A percentile compares a stretch with the other conserved stretches of the same genome.
phyloP scores from a whole-genome alignment of 768 basidiomycete species.

The Suillus sp. region DNA sequence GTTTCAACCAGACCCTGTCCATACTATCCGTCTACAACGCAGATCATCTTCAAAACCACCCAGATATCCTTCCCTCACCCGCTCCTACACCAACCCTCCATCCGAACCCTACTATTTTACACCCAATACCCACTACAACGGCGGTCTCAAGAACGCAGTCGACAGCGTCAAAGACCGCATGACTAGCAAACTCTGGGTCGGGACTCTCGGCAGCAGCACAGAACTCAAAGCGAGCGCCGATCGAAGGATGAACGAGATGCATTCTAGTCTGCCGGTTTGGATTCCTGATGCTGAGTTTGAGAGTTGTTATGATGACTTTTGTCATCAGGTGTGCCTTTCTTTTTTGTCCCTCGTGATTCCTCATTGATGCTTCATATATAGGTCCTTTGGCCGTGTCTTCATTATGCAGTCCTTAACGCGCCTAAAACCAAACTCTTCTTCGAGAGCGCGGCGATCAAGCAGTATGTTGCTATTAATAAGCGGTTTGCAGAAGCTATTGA shows the following conservation, averaged over 20 bases:
- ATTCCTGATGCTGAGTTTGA: slow-evolving; percentile 79
- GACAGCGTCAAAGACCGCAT: slow-evolving; percentile 63
- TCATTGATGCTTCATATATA: slow-evolving; percentile 14
- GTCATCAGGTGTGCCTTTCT: slow-evolving; percentile 64
- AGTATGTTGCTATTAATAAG: slow-evolving; percentile 88
- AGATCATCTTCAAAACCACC: slow-evolving; percentile 50
- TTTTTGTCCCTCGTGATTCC: slow-evolving; percentile 20
- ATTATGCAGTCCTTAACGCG: slow-evolving; percentile 85
- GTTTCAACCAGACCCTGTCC: slow-evolving; percentile 50
- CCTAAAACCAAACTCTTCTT: slow-evolving; percentile 83
- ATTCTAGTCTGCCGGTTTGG: slow-evolving; percentile 65
- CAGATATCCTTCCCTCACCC: slow-evolving; percentile 15
- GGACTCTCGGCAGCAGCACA: slow-evolving; percentile 73
- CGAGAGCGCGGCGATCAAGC: slow-evolving; percentile 77
- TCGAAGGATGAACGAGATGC: slow-evolving; percentile 43
- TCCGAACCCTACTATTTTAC: slow-evolving; percentile 47
- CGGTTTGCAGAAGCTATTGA: slow-evolving; percentile 87
- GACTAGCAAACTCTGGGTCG: slow-evolving; percentile 61
- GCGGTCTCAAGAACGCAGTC: slow-evolving; percentile 82
- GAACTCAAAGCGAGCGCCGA: slow-evolving; percentile 60
- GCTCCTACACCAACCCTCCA: slow-evolving; percentile 32
- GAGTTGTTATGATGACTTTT: slow-evolving; percentile 83
- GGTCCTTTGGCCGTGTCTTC: slow-evolving; percentile 86
- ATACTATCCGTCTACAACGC: slow-evolving; percentile 46
- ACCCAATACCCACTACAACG: slow-evolving; percentile 76